Conservation (phyloP, 495 filamentous ascomycete genomes). For the Hypomontagnella monticulosa region DNA sequence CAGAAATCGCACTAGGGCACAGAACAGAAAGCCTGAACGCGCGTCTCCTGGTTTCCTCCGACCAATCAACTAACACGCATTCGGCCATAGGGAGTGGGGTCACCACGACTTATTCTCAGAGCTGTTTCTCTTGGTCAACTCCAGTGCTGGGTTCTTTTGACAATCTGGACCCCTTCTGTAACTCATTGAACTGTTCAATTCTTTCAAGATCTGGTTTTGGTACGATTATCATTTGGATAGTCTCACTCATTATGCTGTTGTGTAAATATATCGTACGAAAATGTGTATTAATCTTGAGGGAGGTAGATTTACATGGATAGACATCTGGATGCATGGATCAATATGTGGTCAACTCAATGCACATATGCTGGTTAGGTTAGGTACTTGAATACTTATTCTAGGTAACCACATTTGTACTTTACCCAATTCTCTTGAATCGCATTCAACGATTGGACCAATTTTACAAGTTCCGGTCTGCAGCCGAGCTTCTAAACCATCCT, state of each 20-base stretch:
- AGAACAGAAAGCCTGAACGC: conserved; percentile 43
- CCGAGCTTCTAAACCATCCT: conserved; percentile 14
- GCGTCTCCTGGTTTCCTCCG: conserved; percentile 25
- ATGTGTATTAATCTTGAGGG: not conserved
- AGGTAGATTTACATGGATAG: too few species aligned
- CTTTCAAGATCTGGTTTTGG: not conserved
- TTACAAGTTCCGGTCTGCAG: conserved; percentile 33
- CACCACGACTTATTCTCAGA: conserved; percentile 26
- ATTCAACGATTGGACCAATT: conserved; percentile 15
- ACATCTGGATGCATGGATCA: too few species aligned
- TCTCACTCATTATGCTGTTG: not conserved
- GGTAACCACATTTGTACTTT: too few species aligned
- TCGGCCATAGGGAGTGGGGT: conserved; percentile 29
- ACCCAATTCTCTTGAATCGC: not conserved
- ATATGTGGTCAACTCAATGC: too few species aligned
- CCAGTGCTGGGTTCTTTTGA: too few species aligned
- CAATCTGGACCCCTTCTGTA: not conserved
- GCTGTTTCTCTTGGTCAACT: conserved; percentile 11
- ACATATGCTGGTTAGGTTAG: too few species aligned
- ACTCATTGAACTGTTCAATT: not conserved
- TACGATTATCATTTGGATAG: too few species aligned
- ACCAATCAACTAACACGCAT: conserved; percentile 37
- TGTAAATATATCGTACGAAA: not conserved
- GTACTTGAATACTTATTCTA: too few species aligned
- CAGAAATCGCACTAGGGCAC: conserved; percentile 40